Evolutionary conservation across 2,329 filamentous ascomycete genomes (phyloP).

Genomic region (Phialophora tarda): DNA sequence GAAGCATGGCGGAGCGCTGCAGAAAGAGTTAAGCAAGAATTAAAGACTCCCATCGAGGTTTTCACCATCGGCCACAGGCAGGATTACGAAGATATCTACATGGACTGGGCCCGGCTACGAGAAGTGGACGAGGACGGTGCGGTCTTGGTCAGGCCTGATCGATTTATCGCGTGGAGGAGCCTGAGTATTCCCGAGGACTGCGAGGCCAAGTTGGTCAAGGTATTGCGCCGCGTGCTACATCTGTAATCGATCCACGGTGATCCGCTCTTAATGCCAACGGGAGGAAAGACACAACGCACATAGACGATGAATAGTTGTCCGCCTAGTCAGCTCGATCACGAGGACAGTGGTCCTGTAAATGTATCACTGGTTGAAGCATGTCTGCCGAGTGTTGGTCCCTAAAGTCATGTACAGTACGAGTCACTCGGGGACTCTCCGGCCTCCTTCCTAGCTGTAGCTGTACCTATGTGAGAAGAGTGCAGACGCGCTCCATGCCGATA

Average conservation of each 20-base stretch:
- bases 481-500: background rate
- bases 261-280: background rate
- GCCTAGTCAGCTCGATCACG: background rate
- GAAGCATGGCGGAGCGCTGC: constrained; percentile 60
- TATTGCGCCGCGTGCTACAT: background rate
- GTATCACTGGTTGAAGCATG: background rate
- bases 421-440: background rate
- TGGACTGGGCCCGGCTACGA: constrained; percentile 61
- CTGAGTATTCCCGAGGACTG: background rate
- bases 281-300: background rate
- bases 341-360: background rate
- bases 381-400: background rate
- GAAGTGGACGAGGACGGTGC: constrained; percentile 64
- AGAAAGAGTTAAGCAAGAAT: constrained; percentile 42
- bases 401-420: background rate
- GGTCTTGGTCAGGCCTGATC: constrained; percentile 64
- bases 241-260: background rate
- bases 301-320: background rate
- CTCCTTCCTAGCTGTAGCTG: too few species aligned
- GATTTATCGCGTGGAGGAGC: constrained; percentile 62
- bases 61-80: constrained; percentile 62
- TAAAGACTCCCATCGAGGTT: constrained; percentile 55
- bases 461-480: too few species aligned
- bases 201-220: background rate
- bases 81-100: constrained; percentile 67